phyloP scores from a whole-genome alignment of 1,284 basidiomycete genomes.

The Tilletia horrida region DNA sequence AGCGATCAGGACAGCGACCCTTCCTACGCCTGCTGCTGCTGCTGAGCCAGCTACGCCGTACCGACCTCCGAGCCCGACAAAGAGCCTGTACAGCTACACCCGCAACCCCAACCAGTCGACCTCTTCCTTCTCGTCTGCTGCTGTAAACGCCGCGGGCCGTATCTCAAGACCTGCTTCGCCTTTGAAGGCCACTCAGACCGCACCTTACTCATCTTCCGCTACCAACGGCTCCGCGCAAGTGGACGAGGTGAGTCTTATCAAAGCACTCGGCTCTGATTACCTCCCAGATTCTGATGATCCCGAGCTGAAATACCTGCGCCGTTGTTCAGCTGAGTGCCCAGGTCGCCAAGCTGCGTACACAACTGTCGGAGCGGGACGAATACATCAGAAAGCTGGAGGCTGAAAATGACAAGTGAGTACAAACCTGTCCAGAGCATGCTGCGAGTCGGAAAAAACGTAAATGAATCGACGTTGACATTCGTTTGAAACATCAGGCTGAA shows the following conservation, averaged over 20 bases:
- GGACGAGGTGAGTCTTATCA: constrained; percentile 16
- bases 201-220: not conserved
- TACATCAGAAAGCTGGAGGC: constrained; percentile 45
- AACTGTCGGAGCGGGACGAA: constrained; percentile 38
- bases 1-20: not conserved
- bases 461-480: not conserved
- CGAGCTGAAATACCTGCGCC: too few relatives aligned
- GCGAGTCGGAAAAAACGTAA: not conserved
- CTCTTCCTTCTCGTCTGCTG: not conserved
- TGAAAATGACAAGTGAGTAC: constrained; percentile 42
- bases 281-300: not conserved
- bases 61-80: not conserved
- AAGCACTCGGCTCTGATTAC: not conserved
- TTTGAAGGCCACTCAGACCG: constrained; percentile 5
- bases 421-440: not conserved
- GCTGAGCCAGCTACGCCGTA: not conserved
- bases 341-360: constrained; percentile 33
- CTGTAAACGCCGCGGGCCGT: not conserved
- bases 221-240: constrained; percentile 13
- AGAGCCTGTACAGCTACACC: constrained; percentile 1
- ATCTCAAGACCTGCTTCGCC: constrained; percentile 8
- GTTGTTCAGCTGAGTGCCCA: constrained; percentile 25
- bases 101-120: not conserved
- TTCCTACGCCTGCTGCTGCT: not conserved
- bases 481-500: not conserved